phyloP scores from a whole-genome alignment of 345 rosid genomes.

The Raphanus sativus region DNA sequence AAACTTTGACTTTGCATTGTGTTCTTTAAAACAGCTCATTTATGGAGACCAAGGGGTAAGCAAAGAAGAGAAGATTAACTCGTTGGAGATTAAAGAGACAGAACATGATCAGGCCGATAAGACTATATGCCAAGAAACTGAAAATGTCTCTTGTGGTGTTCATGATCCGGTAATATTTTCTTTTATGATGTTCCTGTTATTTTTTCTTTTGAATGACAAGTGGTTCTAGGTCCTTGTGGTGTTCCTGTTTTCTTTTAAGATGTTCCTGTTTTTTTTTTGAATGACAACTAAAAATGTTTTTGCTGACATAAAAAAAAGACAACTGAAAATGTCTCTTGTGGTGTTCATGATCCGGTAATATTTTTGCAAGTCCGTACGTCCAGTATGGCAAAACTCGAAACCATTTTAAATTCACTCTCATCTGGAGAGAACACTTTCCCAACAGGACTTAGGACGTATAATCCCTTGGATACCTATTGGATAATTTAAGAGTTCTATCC shows the following conservation, averaged over 20 bases:
- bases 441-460: too few relatives aligned
- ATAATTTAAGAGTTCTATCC: too few relatives aligned
- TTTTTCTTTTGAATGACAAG: neutral
- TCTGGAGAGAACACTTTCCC: too few relatives aligned
- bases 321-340: too few relatives aligned
- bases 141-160: conserved; percentile 30
- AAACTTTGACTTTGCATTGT: neutral
- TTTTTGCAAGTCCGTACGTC: too few relatives aligned
- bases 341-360: too few relatives aligned
- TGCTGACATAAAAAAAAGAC: too few relatives aligned
- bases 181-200: neutral
- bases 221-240: too few relatives aligned
- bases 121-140: conserved; percentile 23
- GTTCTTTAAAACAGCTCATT: conserved; percentile 37
- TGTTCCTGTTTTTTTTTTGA: too few relatives aligned
- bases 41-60: conserved; percentile 27
- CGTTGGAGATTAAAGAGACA: neutral
- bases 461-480: too few relatives aligned
- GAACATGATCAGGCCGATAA: conserved; percentile 1
- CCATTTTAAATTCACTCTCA: neutral
- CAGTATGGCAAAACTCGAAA: neutral
- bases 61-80: conserved; percentile 15
- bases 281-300: too few relatives aligned
- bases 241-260: too few relatives aligned
- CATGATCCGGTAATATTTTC: conserved; percentile 21